Percentiles rank a stretch among this genome's conserved stretches.
Conservation (phyloP, 179 eudicot genomes). For the Silene vulgaris region DNA sequence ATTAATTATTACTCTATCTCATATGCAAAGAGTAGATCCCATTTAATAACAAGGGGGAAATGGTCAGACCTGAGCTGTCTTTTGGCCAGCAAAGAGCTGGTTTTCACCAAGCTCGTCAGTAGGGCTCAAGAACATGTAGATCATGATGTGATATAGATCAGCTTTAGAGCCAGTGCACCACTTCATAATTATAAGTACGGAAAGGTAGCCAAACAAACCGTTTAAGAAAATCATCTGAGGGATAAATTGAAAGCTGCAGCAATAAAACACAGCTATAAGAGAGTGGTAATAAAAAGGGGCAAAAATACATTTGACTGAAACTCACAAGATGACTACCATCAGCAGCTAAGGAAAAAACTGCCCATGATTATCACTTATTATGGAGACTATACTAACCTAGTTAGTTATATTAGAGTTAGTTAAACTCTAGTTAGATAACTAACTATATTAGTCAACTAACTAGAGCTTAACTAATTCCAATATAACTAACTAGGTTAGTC, state of each 20-base stretch:
- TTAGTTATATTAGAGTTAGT: too few species aligned
- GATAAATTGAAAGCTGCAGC: conserved; percentile 61
- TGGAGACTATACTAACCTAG: background rate
- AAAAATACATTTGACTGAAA: background rate
- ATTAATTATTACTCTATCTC: background rate
- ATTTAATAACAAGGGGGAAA: conserved; percentile 1
- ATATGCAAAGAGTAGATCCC: background rate
- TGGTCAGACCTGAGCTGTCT: conserved; percentile 51
- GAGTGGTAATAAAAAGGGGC: conserved; percentile 11
- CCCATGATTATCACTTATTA: background rate
- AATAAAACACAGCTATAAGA: conserved; percentile 8
- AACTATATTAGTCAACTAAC: too few species aligned
- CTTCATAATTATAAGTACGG: conserved; percentile 60
- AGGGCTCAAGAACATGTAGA: conserved; percentile 81
- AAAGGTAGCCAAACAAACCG: conserved; percentile 67
- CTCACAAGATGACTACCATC: background rate
- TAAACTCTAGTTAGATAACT: too few species aligned
- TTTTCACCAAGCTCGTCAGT: conserved; percentile 66
- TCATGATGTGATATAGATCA: conserved; percentile 36
- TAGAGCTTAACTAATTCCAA: too few species aligned
- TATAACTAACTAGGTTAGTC: too few species aligned
- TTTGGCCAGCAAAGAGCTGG: conserved; percentile 69
- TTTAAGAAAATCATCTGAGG: conserved; percentile 76
- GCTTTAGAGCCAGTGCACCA: conserved; percentile 67
- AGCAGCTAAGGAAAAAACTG: conserved; percentile 4